Conservation (phyloP, 1,284 basidiomycete species). For the Somion occarium region DNA sequence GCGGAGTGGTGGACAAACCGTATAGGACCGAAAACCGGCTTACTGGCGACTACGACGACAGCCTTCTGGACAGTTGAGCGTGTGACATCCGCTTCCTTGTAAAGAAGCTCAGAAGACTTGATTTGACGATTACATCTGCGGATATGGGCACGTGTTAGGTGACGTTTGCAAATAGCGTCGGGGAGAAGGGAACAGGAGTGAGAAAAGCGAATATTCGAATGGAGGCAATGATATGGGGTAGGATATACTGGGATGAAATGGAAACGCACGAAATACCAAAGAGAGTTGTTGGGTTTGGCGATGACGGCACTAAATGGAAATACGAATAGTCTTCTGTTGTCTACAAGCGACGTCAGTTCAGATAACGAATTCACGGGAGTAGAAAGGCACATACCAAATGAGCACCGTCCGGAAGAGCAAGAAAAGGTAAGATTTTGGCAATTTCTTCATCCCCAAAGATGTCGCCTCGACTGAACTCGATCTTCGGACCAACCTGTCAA, state of each 20-base stretch:
- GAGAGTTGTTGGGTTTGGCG: conserved; percentile 71
- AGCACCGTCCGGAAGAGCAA: conserved; percentile 97
- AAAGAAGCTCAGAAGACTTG: conserved; percentile 73
- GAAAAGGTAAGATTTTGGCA: conserved; percentile 83
- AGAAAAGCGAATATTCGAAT: conserved; percentile 9
- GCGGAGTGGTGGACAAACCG: conserved; percentile 39
- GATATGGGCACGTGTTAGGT: no score
- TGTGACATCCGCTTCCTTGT: conserved; percentile 85
- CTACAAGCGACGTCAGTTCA: conserved; percentile 39
- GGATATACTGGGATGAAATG: no score
- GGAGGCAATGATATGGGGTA: no score
- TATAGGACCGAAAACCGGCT: conserved; percentile 86
- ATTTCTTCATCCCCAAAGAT: conserved; percentile 82
- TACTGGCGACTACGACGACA: conserved; percentile 89
- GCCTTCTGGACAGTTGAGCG: conserved; percentile 97
- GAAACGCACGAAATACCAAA: conserved; percentile 93
- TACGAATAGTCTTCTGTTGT: conserved; percentile 96
- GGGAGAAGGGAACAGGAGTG: conserved; percentile 7
- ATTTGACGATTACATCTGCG: conserved; percentile 94
- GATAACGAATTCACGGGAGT: no score
- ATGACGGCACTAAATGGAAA: conserved; percentile 80
- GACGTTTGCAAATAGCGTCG: background rate
- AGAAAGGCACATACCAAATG: conserved; percentile 61
- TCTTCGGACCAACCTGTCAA: conserved; percentile 79
- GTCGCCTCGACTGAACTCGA: conserved; percentile 74